phyloP scores from a whole-genome alignment of 495 filamentous ascomycete genomes.

The Aspergillus baeticus region DNA sequence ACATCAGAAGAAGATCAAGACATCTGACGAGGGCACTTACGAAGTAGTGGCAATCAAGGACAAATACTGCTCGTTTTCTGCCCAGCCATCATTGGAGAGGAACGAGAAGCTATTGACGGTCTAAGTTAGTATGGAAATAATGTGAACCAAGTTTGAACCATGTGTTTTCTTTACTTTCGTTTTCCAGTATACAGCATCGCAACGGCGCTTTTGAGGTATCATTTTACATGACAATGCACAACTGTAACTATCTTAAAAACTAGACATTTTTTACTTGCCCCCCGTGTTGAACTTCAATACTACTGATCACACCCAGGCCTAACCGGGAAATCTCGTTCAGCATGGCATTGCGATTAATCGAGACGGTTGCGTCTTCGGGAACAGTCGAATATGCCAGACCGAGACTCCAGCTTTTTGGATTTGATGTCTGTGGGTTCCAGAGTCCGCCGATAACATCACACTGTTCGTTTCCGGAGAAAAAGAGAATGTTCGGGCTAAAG shows the following conservation, averaged over 20 bases:
- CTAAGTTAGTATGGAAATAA: constrained; percentile 21
- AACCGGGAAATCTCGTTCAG: constrained; percentile 71
- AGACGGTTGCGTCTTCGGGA: constrained; percentile 47
- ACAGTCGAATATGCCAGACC: constrained; percentile 68
- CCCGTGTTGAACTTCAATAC: constrained; percentile 33
- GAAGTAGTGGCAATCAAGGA: constrained; percentile 96
- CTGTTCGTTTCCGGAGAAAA: constrained; percentile 65
- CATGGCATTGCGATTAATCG: constrained; percentile 70
- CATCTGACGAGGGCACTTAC: constrained; percentile 91
- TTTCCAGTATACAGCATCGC: constrained; percentile 35
- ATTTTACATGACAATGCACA: constrained; percentile 16
- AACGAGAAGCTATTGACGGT: constrained; percentile 32
- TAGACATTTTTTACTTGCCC: constrained; percentile 8
- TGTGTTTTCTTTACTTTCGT: constrained; percentile 15
- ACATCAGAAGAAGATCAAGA: constrained; percentile 73
- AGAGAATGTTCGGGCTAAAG: constrained; percentile 64
- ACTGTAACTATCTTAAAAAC: background rate
- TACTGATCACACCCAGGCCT: constrained; percentile 43
- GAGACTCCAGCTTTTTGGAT: constrained; percentile 58
- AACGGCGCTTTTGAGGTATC: constrained; percentile 31
- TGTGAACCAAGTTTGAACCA: constrained; percentile 21
- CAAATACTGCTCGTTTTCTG: constrained; percentile 81
- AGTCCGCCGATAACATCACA: constrained; percentile 67
- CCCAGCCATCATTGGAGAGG: constrained; percentile 51
- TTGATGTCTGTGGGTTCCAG: constrained; percentile 70